phyloP scores from a whole-genome alignment of 2,329 filamentous ascomycete genomes.

The Helotiales sp. region DNA sequence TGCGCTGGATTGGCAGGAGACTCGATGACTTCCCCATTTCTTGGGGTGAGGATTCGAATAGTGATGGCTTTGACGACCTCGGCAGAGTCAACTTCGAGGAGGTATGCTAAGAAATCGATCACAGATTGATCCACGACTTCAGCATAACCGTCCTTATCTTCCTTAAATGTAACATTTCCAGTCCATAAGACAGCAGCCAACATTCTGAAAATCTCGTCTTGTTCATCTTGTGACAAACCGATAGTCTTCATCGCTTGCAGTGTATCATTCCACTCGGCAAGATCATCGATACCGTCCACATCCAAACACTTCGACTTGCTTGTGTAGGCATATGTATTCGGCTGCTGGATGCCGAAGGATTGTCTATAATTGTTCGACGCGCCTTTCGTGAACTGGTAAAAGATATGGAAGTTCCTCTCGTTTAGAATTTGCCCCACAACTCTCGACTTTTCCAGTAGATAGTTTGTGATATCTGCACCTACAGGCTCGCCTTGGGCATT shows the following conservation, averaged over 20 bases:
- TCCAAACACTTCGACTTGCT: constrained; percentile 93
- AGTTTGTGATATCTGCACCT: constrained; percentile 97
- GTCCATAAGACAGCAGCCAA: constrained; percentile 89
- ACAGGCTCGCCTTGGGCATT: constrained; percentile 88
- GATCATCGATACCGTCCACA: constrained; percentile 90
- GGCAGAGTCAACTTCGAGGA: constrained; percentile 81
- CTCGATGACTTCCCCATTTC: constrained; percentile 66
- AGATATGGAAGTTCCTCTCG: constrained; percentile 98
- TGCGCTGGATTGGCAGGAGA: constrained; percentile 85
- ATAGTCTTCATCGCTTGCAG: constrained; percentile 94
- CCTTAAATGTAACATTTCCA: constrained; percentile 87
- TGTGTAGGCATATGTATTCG: constrained; percentile 91
- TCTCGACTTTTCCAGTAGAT: constrained; percentile 90
- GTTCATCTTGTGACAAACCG: constrained; percentile 81
- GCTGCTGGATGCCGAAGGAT: constrained; percentile 86
- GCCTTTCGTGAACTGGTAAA: constrained; percentile 97
- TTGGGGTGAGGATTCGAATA: constrained; percentile 75
- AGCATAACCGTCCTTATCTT: constrained; percentile 88
- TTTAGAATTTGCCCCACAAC: constrained; percentile 94
- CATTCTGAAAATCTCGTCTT: constrained; percentile 97
- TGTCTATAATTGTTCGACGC: constrained; percentile 85
- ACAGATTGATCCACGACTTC: constrained; percentile 85
- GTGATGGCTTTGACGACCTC: constrained; percentile 86
- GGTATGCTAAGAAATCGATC: constrained; percentile 90
- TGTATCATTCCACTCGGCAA: constrained; percentile 86